Conservation (phyloP, 495 filamentous ascomycete species). For the Bacidia gigantensis region DNA sequence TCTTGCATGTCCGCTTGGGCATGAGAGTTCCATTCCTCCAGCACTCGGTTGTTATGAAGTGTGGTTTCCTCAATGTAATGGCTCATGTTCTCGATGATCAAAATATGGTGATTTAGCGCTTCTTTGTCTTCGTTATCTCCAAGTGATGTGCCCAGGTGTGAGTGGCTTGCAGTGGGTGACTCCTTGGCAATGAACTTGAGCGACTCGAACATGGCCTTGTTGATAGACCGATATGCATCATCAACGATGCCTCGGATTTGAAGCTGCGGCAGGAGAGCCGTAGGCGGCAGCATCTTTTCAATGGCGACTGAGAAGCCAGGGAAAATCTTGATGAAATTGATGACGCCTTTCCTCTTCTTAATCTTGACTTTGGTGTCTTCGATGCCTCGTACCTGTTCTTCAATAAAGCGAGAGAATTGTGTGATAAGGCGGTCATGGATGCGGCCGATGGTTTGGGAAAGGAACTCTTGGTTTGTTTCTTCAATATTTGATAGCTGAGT, state of each 20-base stretch:
- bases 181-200: constrained; percentile 93
- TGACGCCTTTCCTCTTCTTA: constrained; percentile 94
- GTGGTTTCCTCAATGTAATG: constrained; percentile 89
- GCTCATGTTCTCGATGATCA: constrained; percentile 97
- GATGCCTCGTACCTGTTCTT: constrained; percentile 87
- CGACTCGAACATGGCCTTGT: constrained; percentile 93
- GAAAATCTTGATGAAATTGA: constrained; percentile 85
- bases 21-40: constrained; percentile 66
- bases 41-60: constrained; percentile 52
- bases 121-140: constrained; percentile 84
- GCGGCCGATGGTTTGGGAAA: constrained; percentile 64
- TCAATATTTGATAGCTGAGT: constrained; percentile 59
- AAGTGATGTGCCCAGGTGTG: constrained; percentile 6
- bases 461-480: constrained; percentile 85
- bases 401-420: constrained; percentile 77
- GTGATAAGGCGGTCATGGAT: constrained; percentile 60
- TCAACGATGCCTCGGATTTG: constrained; percentile 66
- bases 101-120: constrained; percentile 86
- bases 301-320: constrained; percentile 67
- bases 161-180: constrained; percentile 38
- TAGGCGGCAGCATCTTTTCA: constrained; percentile 62
- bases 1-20: constrained; percentile 71
- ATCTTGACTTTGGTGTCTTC: constrained; percentile 99
- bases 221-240: constrained; percentile 73
- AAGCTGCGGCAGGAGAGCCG: constrained; percentile 36